phyloP scores from a whole-genome alignment of 257 asterid species.

The Rehmannia glutinosa region DNA sequence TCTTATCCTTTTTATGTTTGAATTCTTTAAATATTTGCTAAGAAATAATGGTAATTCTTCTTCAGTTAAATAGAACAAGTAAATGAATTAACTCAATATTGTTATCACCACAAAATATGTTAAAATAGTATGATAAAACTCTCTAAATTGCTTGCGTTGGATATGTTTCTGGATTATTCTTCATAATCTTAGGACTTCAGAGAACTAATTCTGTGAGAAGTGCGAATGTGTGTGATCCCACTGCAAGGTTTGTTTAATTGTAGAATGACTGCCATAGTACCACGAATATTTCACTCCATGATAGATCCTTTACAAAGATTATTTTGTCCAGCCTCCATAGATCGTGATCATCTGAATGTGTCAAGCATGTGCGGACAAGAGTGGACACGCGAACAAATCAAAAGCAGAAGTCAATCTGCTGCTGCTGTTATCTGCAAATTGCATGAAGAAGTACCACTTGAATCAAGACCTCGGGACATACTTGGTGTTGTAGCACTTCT shows the following conservation, averaged over 20 bases:
- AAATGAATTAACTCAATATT: no score
- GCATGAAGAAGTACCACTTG: conserved; percentile 10
- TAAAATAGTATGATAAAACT: no score
- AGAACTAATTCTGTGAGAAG: not conserved
- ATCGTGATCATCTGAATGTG: conserved; percentile 14
- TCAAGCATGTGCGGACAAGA: conserved; percentile 16
- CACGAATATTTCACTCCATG: not conserved
- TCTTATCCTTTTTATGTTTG: no score
- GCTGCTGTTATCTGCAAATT: conserved; percentile 43
- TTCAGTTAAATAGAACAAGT: no score
- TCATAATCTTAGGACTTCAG: no score
- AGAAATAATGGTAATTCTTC: no score
- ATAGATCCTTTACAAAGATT: not conserved
- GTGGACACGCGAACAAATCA: conserved; percentile 23
- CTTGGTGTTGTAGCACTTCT: conserved; percentile 66
- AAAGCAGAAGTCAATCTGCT: conserved; percentile 33
- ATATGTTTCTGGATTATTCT: not conserved
- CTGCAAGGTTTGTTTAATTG: not conserved
- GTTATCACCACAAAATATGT: not conserved
- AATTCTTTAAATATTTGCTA: no score
- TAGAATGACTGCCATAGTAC: not conserved
- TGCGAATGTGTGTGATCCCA: not conserved
- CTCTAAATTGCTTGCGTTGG: not conserved
- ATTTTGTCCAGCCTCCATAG: conserved; percentile 28
- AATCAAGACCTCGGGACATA: conserved; percentile 20